Percentiles rank a stretch among this genome's conserved stretches.
These are phyloP conservation scores for Clausena lansium DNA, from an alignment of 345 rosid species.

Conservation along the genomic window DNA sequence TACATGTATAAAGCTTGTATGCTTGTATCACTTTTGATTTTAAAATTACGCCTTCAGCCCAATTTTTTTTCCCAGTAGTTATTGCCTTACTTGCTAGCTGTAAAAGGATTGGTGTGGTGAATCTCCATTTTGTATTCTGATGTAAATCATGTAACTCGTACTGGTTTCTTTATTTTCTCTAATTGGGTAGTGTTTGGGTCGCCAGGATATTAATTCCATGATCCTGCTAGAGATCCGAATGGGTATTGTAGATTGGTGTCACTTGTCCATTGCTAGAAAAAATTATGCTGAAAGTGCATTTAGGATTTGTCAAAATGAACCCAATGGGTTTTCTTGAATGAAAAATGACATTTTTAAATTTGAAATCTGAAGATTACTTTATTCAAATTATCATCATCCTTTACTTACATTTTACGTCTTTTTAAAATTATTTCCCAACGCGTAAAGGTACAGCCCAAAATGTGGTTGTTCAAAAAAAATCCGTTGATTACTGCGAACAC, in stretches of 20 bases:
- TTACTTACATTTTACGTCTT: too few relatives aligned
- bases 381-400: too few relatives aligned
- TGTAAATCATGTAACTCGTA: not conserved
- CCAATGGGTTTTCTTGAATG: not conserved
- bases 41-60: not conserved
- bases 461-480: not conserved
- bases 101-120: not conserved
- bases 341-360: too few relatives aligned
- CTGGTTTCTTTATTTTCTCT: not conserved
- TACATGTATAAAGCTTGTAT: not conserved
- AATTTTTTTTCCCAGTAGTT: not conserved
- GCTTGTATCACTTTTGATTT: not conserved
- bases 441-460: not conserved
- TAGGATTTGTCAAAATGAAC: not conserved
- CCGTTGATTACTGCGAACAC: too few relatives aligned
- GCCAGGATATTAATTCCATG: not conserved
- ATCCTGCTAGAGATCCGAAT: not conserved
- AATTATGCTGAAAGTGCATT: not conserved
- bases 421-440: too few relatives aligned
- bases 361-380: not conserved
- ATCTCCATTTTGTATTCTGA: not conserved
- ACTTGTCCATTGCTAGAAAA: not conserved
- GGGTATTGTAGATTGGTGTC: not conserved
- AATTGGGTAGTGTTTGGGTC: not conserved
- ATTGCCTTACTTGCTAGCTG: not conserved